Conservation (phyloP, 306 rosid species). For the Corylus heterophylla region DNA sequence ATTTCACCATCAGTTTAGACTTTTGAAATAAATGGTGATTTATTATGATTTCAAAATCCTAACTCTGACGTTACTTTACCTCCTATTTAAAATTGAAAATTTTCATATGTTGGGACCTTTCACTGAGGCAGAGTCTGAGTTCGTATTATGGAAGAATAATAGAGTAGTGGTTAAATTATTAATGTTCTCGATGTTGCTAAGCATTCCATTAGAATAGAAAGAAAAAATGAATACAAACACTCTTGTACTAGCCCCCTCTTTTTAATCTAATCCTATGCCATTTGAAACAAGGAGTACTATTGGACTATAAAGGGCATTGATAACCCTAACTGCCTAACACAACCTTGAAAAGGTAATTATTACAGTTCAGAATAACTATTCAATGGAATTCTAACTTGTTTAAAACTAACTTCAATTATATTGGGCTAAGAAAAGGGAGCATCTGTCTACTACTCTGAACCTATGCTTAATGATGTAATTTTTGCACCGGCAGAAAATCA, state of each 20-base stretch:
- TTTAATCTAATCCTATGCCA: neutral
- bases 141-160: no score
- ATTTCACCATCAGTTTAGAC: no score
- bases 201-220: neutral
- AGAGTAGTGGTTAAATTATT: no score
- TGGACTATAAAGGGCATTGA: neutral
- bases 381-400: neutral
- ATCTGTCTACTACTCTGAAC: conserved; percentile 12
- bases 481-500: conserved; percentile 51
- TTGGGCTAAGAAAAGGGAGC: conserved; percentile 12
- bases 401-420: conserved; percentile 9
- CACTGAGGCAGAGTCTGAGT: no score
- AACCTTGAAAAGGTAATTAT: neutral
- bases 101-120: no score
- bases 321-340: neutral
- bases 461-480: conserved; percentile 16
- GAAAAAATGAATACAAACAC: neutral
- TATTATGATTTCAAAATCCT: no score
- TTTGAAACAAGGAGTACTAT: neutral
- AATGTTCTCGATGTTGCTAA: neutral
- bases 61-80: no score
- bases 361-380: neutral
- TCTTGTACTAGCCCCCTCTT: neutral
- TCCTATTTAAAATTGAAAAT: no score
- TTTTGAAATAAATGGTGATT: no score